Percentiles rank a stretch among this genome's conserved stretches.
Conservation (phyloP, 2,329 filamentous ascomycete genomes). For the Epichloe glyceriae region DNA sequence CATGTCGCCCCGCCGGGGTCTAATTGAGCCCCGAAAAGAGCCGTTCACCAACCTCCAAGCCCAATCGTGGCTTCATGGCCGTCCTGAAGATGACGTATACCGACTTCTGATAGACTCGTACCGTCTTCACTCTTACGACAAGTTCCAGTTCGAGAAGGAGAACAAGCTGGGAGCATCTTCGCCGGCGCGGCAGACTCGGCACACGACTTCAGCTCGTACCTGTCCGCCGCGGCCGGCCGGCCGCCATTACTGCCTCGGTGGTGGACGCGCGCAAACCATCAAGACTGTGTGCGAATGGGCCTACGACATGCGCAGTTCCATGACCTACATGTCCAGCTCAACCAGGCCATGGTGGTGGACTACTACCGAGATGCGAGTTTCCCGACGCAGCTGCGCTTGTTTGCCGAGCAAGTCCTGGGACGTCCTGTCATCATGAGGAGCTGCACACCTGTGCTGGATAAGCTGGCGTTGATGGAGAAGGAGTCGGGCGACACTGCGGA, state of each 20-base stretch:
- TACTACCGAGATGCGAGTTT: conserved; percentile 25
- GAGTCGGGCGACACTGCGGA: neutral
- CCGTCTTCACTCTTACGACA: conserved; percentile 25
- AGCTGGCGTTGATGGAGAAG: neutral
- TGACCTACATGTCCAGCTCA: conserved; percentile 12
- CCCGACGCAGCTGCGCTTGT: conserved; percentile 29
- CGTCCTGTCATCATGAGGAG: neutral
- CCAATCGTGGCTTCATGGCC: conserved; percentile 24
- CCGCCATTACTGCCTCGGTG: conserved; percentile 22
- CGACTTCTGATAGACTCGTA: conserved; percentile 29
- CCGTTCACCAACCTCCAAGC: conserved; percentile 22
- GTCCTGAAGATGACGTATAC: conserved; percentile 27
- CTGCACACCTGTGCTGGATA: neutral
- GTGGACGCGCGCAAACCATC: conserved; percentile 23
- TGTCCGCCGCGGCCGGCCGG: conserved; percentile 9
- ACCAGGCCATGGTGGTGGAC: conserved; percentile 18
- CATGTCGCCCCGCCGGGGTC: conserved; percentile 5
- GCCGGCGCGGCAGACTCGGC: conserved; percentile 7
- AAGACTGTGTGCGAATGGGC: conserved; percentile 20
- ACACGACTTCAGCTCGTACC: conserved; percentile 20
- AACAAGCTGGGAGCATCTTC: conserved; percentile 11
- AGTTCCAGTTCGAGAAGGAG: conserved; percentile 10
- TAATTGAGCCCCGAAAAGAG: conserved; percentile 12
- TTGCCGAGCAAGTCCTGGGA: conserved; percentile 22
- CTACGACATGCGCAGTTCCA: conserved; percentile 11